Percentiles rank a stretch among this genome's conserved stretches.
phyloP scores from a whole-genome alignment of 192 early-diverging fungal species.

The Helicostylum pulchrum region DNA sequence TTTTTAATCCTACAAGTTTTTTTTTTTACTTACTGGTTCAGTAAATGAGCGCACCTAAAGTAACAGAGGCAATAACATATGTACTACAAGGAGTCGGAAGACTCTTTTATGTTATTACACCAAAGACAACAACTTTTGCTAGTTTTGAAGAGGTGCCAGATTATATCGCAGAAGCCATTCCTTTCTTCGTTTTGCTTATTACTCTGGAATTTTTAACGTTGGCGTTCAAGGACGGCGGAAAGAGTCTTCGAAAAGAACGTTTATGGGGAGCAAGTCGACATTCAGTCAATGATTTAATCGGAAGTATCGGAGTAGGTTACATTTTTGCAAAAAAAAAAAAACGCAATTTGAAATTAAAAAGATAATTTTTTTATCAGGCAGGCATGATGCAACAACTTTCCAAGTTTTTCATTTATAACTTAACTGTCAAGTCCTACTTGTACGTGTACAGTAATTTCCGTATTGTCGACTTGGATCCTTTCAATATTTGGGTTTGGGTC shows the following conservation, averaged over 20 bases:
- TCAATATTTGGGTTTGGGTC: conserved; percentile 46
- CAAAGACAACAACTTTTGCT: conserved; percentile 38
- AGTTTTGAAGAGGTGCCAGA: conserved; percentile 44
- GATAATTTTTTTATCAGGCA: conserved; percentile 33
- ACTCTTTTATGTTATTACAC: conserved; percentile 54
- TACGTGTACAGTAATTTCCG: conserved; percentile 51
- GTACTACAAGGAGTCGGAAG: conserved; percentile 43
- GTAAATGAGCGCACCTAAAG: too few relatives aligned
- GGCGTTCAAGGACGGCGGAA: too few relatives aligned
- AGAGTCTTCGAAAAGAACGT: too few relatives aligned
- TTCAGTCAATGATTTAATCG: too few relatives aligned
- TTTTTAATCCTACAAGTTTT: too few relatives aligned
- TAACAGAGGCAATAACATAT: conserved; percentile 13
- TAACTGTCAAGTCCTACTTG: conserved; percentile 46
- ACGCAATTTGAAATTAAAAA: not conserved
- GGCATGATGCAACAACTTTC: conserved; percentile 55
- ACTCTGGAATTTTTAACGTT: too few relatives aligned
- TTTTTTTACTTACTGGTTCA: too few relatives aligned
- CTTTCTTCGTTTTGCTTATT: conserved; percentile 41
- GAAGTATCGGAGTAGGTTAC: too few relatives aligned
- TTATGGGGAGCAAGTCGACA: too few relatives aligned
- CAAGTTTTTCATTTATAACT: conserved; percentile 41
- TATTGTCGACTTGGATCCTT: conserved; percentile 41
- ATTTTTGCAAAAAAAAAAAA: too few relatives aligned
- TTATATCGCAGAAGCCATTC: conserved; percentile 51